Evolutionary conservation across 345 rosid genomes (phyloP), one percentile per base, ranked within the genome.

Genomic region (Brassica cretica): DNA sequence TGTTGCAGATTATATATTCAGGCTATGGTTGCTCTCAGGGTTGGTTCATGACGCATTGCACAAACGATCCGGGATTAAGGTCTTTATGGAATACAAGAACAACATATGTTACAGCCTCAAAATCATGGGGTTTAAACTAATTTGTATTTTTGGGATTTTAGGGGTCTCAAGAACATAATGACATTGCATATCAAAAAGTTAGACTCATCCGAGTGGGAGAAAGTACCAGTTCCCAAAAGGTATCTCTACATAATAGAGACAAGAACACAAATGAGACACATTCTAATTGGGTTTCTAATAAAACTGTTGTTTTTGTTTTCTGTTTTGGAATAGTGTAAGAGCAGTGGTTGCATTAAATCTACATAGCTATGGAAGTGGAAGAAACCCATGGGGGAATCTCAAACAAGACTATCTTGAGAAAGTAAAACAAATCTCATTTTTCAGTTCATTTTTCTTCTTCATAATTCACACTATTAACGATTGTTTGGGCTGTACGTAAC

Each of bases 11-110:
- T 72, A 91, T 95, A 68, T 95, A 95, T 84, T 95, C 98, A 8
- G 84, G 97, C 71, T 95, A 93, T 80, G 89, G 85, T 80, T 95
- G 99, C 85, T 82, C 88, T 71, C 99, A 95, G 82, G 99, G 99
- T 76, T 93, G 98, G 99, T 95, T 95, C 72, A 86, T 93, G 82
- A 91, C 98, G 2, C 98, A 97, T 78, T 95, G 94, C 84, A 91
- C 71, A 14, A 89, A 88, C 55, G 89, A 88, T 84, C 99, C 99
- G 15, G 77, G 91, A 75, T 86, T 93, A 83, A 93, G 98, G 98
- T 95, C 10, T 51, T 33, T 73, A 49, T 11, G n/a, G 55, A 68
- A 49, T 62, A 73, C 53, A 74, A 80, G 89, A 24, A 55, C 61
- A 69, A 27, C 12, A 63, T 53, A 32, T 66, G 67, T 76, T 63